Percentiles rank a stretch among this genome's conserved stretches.
Conservation (phyloP, 1,284 basidiomycete genomes). For the Pseudozyma hubeiensis region DNA sequence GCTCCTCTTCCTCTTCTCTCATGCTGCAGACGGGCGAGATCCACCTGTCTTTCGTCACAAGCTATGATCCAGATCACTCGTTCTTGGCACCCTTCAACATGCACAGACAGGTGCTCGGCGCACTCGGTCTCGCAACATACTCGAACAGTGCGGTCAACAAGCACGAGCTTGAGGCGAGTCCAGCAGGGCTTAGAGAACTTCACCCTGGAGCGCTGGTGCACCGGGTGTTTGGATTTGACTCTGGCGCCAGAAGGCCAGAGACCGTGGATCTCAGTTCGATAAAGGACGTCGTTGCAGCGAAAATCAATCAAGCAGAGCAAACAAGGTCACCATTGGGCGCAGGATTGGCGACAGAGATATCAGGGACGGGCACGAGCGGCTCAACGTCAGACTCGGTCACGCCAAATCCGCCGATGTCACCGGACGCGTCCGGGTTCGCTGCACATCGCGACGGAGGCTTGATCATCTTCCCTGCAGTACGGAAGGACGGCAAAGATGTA, state of each 20-base stretch:
- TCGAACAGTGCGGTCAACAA: slow-evolving; percentile 14
- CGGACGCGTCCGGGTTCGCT: slow-evolving; percentile 49
- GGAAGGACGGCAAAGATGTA: slow-evolving; percentile 65
- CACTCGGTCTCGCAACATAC: slow-evolving; percentile 58
- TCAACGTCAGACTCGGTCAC: neutral
- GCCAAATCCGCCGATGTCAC: slow-evolving; percentile 6
- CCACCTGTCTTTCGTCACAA: slow-evolving; percentile 64
- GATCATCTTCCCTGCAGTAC: slow-evolving; percentile 64
- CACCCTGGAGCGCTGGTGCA: slow-evolving; percentile 64
- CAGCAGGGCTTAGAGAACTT: slow-evolving; percentile 50
- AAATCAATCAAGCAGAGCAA: slow-evolving; percentile 11
- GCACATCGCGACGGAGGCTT: slow-evolving; percentile 55
- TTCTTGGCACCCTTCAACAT: slow-evolving; percentile 66
- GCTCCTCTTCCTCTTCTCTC: slow-evolving; percentile 18
- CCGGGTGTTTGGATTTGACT: slow-evolving; percentile 64
- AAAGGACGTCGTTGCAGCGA: slow-evolving; percentile 40
- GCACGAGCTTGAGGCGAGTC: slow-evolving; percentile 46
- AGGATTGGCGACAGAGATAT: neutral
- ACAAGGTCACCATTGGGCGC: slow-evolving; percentile 4
- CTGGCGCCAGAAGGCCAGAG: slow-evolving; percentile 47
- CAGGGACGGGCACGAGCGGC: neutral
- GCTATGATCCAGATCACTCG: slow-evolving; percentile 61
- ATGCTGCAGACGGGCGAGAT: slow-evolving; percentile 62
- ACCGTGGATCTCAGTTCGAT: slow-evolving; percentile 55
- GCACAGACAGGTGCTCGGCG: slow-evolving; percentile 63